Evolutionary conservation across 2,329 filamentous ascomycete genomes (phyloP), one percentile per base, ranked within the genome.

Genomic region (Cercospora sojina): DNA sequence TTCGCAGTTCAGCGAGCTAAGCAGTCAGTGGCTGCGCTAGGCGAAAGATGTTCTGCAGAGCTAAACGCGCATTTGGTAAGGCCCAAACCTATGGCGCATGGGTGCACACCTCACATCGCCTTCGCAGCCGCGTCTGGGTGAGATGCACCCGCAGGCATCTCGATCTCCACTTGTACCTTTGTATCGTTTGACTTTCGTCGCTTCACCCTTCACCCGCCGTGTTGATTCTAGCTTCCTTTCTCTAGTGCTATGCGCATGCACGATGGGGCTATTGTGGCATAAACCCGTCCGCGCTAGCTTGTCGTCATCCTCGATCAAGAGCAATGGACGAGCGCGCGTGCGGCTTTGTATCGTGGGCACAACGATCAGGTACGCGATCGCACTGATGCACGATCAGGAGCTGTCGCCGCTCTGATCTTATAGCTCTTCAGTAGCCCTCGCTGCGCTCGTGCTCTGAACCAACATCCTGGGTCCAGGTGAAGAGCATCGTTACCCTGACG

Each of bases 221-320:
- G 62, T 64, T 59, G 35, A 64, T 65, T 58, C 64, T 64, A 71
- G 69, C 68, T 68, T 67, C 59, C 69, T 62, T 62, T 53, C 64
- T 60, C 64, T 67, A 56, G 69, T 62, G 64, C 64, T 55, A 60
- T 59, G 63, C 59, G 59, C 41, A 55, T 68, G 68, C 68, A 62
- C 62, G 64, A 65, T 63, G 64, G 62, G 35, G 59, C 65, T 70
- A 29, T 60, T 59, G 68, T 67, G 69, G 69, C 65, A 70, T 69
- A 65, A 62, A 65, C 57, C 60, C 59, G 63, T 64, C 62, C 58
- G 62, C 66, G 67, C 69, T 62, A 63, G 59, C n/a, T 64, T 69
- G 66, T 64, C 69, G 71, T 72, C 71, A 72, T 72, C 67, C 67
- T 55, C 62, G 69, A 65, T 67, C 65, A 67, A 65, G 43, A 31